Conservation (phyloP, 75 land plant genomes). For the Sequoiadendron giganteum region DNA sequence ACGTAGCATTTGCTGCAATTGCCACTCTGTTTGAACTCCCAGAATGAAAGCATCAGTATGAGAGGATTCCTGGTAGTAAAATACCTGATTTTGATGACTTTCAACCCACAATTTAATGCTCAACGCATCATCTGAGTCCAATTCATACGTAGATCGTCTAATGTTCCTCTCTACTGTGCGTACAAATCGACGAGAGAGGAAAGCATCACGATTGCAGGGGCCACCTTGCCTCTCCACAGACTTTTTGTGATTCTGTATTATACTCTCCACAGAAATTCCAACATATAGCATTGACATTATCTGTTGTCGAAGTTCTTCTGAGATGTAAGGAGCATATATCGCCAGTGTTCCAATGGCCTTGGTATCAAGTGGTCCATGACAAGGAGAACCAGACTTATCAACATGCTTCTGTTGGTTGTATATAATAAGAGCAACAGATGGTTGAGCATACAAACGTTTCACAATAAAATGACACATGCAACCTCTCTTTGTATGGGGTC, state of each 20-base stretch:
- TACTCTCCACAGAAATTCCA: slow-evolving; percentile 72
- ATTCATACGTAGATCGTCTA: slow-evolving; percentile 56
- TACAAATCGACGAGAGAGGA: slow-evolving; percentile 61
- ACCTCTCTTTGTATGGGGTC: slow-evolving; percentile 74
- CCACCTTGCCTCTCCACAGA: slow-evolving; percentile 69
- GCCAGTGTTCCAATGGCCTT: slow-evolving; percentile 64
- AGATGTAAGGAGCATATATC: slow-evolving; percentile 73
- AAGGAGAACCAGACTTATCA: slow-evolving; percentile 65
- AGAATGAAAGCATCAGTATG: slow-evolving; percentile 51
- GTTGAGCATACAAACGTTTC: slow-evolving; percentile 66
- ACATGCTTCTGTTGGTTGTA: slow-evolving; percentile 73
- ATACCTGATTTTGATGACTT: slow-evolving; percentile 46
- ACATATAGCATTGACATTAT: slow-evolving; percentile 54
- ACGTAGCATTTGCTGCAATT: slow-evolving; percentile 77
- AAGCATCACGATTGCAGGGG: slow-evolving; percentile 67
- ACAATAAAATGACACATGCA: slow-evolving; percentile 85
- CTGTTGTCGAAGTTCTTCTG: slow-evolving; percentile 66
- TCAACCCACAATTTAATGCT: slow-evolving; percentile 62
- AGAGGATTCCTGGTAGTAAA: slow-evolving; percentile 64
- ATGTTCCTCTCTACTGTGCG: slow-evolving; percentile 65
- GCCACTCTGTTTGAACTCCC: slow-evolving; percentile 91
- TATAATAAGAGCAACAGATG: slow-evolving; percentile 72
- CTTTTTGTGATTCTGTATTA: slow-evolving; percentile 64
- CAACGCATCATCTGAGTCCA: slow-evolving; percentile 57
- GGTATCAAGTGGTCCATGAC: slow-evolving; percentile 70